These are phyloP conservation scores for Heterobasidion annosum DNA, from an alignment of 1,284 basidiomycete genomes.

Conservation along the genomic window DNA sequence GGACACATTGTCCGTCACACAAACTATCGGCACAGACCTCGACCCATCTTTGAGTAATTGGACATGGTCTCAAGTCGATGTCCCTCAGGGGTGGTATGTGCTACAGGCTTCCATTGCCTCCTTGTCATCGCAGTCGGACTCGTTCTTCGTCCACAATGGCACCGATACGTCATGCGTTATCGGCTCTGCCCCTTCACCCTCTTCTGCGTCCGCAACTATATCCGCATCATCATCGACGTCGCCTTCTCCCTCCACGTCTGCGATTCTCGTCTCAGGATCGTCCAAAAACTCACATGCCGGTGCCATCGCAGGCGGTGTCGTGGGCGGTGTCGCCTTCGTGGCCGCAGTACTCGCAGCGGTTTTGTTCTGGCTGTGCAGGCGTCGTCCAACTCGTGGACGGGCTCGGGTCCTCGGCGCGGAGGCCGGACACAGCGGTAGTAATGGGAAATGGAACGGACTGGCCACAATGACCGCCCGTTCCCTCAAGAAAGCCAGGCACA, in stretches of 20 bases:
- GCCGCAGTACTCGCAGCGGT: conserved; percentile 14
- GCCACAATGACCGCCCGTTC: not conserved
- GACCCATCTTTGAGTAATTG: conserved; percentile 7
- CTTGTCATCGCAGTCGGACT: conserved; percentile 4
- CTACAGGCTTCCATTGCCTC: conserved; percentile 10
- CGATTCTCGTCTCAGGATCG: conserved; percentile 6
- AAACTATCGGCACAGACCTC: conserved; percentile 7
- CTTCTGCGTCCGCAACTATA: conserved; percentile 5
- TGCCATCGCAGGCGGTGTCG: conserved; percentile 25
- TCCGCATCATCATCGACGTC: conserved; percentile 1
- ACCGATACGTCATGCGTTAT: conserved; percentile 12
- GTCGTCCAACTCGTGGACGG: conserved; percentile 1
- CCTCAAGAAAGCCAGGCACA: not conserved
- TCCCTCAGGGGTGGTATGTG: conserved; percentile 17
- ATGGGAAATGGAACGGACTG: not conserved
- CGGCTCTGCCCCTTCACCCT: conserved; percentile 4
- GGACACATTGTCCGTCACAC: conserved; percentile 1
- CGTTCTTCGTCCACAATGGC: conserved; percentile 15
- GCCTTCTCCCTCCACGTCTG: conserved; percentile 1
- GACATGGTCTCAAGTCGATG: conserved; percentile 16
- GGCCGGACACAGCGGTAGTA: not conserved
- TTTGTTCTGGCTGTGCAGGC: conserved; percentile 14
- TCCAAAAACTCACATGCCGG: conserved; percentile 16
- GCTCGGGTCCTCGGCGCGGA: not conserved
- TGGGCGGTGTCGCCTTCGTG: conserved; percentile 22